Conservation (phyloP, 2,329 filamentous ascomycete genomes). For the Phaeosphaeriaceae sp. region DNA sequence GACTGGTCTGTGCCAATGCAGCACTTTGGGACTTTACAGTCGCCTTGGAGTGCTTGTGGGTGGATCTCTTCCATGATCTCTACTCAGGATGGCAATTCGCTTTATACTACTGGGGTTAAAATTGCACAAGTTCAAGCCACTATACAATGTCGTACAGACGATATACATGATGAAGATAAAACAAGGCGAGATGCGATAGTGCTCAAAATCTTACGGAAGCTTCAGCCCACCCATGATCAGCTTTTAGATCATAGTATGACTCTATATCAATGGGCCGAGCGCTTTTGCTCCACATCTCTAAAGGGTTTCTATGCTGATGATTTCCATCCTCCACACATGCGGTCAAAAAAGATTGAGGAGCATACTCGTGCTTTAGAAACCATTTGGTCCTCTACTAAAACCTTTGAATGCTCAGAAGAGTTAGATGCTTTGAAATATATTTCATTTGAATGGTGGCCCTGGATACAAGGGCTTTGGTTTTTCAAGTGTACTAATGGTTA, state of each 20-base stretch:
- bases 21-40: not conserved
- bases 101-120: not conserved
- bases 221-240: not conserved
- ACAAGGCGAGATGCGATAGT: too few species aligned
- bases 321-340: too few species aligned
- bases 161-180: too few species aligned
- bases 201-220: not conserved
- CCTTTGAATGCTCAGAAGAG: too few species aligned
- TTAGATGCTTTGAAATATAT: not conserved
- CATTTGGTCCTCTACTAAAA: too few species aligned
- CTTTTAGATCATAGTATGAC: not conserved
- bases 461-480: not conserved
- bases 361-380: too few species aligned
- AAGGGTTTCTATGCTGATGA: too few species aligned
- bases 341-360: too few species aligned
- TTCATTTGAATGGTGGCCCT: not conserved
- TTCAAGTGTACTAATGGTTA: not conserved
- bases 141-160: too few species aligned
- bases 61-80: slow-evolving; percentile 6
- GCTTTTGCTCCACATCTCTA: not conserved
- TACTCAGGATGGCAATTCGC: not conserved
- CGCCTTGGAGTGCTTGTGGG: slow-evolving; percentile 9
- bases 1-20: slow-evolving; percentile 5
- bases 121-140: not conserved
- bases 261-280: not conserved